These are phyloP conservation scores for Aspergillus tanneri DNA, from an alignment of 2,329 filamentous ascomycete genomes.

Conservation along the genomic window DNA sequence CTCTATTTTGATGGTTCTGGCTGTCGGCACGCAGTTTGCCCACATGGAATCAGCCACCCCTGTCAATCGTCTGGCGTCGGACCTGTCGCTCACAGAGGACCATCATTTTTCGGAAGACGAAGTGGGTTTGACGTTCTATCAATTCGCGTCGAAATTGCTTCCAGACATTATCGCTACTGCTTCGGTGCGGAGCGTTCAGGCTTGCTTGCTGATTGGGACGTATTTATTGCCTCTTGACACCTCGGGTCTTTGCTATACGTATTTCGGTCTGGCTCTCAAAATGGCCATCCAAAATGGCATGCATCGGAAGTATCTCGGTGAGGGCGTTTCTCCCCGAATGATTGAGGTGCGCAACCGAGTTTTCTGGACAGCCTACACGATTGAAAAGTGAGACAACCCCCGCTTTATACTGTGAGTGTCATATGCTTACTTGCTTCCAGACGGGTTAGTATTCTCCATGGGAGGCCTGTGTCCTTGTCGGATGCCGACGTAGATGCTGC, in stretches of 20 bases:
- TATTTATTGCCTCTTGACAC: conserved; percentile 58
- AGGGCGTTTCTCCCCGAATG: conserved; percentile 49
- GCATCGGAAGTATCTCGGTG: conserved; percentile 54
- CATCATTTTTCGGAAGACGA: conserved; percentile 52
- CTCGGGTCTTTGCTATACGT: conserved; percentile 58
- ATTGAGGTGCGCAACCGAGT: conserved; percentile 56
- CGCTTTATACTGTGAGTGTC: not conserved
- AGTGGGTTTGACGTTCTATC: conserved; percentile 57
- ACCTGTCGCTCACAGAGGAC: conserved; percentile 29
- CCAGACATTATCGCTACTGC: conserved; percentile 58
- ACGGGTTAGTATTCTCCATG: conserved; percentile 57
- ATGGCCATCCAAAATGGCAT: conserved; percentile 62
- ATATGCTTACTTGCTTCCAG: conserved; percentile 31
- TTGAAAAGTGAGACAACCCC: conserved; percentile 49
- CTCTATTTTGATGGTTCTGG: conserved; percentile 44
- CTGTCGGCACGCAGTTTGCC: conserved; percentile 47
- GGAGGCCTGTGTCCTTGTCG: conserved; percentile 55
- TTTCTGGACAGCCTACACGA: conserved; percentile 59
- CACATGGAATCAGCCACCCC: conserved; percentile 42
- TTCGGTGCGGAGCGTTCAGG: conserved; percentile 59
- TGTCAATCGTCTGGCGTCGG: conserved; percentile 32
- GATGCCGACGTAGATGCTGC: conserved; percentile 56
- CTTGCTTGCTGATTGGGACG: conserved; percentile 57
- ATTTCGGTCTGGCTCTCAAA: conserved; percentile 56
- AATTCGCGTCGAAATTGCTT: conserved; percentile 55